These are phyloP conservation scores for Hypoxylon sp. DNA, from an alignment of 2,329 filamentous ascomycete genomes.

Conservation along the genomic window DNA sequence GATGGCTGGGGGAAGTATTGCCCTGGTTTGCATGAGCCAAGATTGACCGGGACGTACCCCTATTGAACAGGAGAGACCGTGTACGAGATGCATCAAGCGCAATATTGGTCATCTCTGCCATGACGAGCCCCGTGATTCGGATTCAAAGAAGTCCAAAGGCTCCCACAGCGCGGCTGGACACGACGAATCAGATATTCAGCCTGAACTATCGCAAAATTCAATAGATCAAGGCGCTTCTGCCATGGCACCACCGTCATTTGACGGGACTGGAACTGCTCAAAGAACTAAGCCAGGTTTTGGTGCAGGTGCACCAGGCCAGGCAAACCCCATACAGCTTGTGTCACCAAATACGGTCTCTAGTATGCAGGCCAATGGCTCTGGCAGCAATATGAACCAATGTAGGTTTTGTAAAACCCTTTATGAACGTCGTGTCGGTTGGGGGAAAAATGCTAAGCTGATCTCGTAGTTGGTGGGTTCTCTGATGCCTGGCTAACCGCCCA, in stretches of 20 bases:
- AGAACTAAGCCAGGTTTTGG: slow-evolving; percentile 62
- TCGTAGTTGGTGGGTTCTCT: slow-evolving; percentile 80
- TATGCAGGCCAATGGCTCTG: slow-evolving; percentile 73
- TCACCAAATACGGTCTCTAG: slow-evolving; percentile 79
- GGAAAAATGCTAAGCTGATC: slow-evolving; percentile 51
- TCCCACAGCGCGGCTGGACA: slow-evolving; percentile 69
- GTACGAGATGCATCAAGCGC: slow-evolving; percentile 96
- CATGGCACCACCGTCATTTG: slow-evolving; percentile 69
- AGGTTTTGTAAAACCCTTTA: slow-evolving; percentile 63
- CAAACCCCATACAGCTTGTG: slow-evolving; percentile 75
- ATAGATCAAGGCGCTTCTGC: slow-evolving; percentile 68
- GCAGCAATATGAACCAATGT: slow-evolving; percentile 81
- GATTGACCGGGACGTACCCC: slow-evolving; percentile 56
- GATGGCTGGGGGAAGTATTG: slow-evolving; percentile 49
- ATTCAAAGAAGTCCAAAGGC: slow-evolving; percentile 83
- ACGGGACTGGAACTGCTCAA: slow-evolving; percentile 57
- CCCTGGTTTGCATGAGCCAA: slow-evolving; percentile 52
- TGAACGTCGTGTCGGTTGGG: slow-evolving; percentile 48
- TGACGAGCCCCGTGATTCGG: slow-evolving; percentile 92
- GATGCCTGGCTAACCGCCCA: slow-evolving; percentile 86
- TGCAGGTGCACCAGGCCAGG: slow-evolving; percentile 64
- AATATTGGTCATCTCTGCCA: slow-evolving; percentile 99
- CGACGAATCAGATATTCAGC: slow-evolving; percentile 72
- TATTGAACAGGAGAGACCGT: slow-evolving; percentile 84
- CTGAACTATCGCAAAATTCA: slow-evolving; percentile 69